Evolutionary conservation across 2,329 filamentous ascomycete species (phyloP).

Genomic region (Colletotrichum orbiculare): DNA sequence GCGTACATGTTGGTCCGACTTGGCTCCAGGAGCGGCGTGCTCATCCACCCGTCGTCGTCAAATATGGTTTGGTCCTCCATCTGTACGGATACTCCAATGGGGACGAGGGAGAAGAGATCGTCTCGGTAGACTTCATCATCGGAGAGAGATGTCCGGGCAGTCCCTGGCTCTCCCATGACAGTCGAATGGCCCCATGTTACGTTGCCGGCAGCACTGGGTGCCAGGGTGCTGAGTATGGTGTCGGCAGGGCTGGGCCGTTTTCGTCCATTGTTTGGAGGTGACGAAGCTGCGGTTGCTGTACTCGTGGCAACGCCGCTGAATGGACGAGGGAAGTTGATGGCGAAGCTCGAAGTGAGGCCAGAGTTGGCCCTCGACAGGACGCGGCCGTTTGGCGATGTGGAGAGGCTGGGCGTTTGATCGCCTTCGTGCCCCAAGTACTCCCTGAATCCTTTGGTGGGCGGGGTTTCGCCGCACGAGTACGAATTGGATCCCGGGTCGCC

Average conservation of each 20-base stretch:
- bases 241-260: conserved; percentile 73
- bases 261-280: conserved; percentile 54
- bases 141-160: conserved; percentile 62
- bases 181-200: conserved; percentile 63
- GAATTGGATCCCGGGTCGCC: conserved; percentile 67
- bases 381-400: conserved; percentile 68
- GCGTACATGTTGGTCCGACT: conserved; percentile 61
- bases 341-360: conserved; percentile 65
- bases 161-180: conserved; percentile 56
- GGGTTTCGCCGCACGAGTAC: conserved; percentile 72
- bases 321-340: conserved; percentile 64
- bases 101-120: conserved; percentile 58
- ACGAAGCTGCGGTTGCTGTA: conserved; percentile 50
- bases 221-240: conserved; percentile 65
- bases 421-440: conserved; percentile 56
- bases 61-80: conserved; percentile 73
- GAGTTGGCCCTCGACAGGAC: conserved; percentile 65
- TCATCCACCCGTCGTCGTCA: conserved; percentile 75
- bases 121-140: conserved; percentile 64
- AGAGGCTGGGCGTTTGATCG: conserved; percentile 63
- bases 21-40: conserved; percentile 66
- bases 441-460: conserved; percentile 60
- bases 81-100: conserved; percentile 62
- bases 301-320: conserved; percentile 46
- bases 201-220: conserved; percentile 55